Percentiles rank a stretch among this genome's conserved stretches.
These are phyloP conservation scores for Ogataea nitratoaversa DNA, from an alignment of 805 yeast genomes.

Conservation along the genomic window DNA sequence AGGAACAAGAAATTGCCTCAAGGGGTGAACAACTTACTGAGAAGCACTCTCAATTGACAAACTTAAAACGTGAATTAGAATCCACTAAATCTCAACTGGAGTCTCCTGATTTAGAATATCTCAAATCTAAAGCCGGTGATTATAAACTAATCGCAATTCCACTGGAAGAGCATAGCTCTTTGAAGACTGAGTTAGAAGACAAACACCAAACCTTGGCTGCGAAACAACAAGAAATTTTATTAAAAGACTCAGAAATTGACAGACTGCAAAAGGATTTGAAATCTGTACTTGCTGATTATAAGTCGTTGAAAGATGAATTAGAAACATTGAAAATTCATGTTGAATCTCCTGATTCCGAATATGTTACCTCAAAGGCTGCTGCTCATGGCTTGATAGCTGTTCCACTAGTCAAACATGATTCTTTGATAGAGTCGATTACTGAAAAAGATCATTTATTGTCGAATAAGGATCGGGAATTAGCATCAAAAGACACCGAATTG, in stretches of 20 bases:
- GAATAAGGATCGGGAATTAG: neutral
- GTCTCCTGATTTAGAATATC: constrained; percentile 1
- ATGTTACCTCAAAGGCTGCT: constrained; percentile 16
- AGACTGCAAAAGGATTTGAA: neutral
- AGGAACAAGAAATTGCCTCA: neutral
- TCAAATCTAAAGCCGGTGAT: constrained; percentile 1
- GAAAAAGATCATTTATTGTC: neutral
- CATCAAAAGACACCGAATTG: neutral
- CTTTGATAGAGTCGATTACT: neutral
- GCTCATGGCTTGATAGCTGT: constrained; percentile 14
- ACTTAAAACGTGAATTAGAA: too few relatives aligned
- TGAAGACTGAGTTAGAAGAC: neutral
- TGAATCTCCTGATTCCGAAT: constrained; percentile 19
- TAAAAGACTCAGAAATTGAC: neutral
- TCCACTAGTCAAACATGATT: constrained; percentile 15
- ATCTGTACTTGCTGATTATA: neutral
- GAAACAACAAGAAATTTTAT: neutral
- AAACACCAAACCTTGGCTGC: neutral
- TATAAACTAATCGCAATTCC: constrained; percentile 6
- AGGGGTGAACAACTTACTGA: too few relatives aligned
- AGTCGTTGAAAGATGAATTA: neutral
- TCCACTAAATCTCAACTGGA: constrained; percentile 5
- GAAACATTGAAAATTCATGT: constrained; percentile 1
- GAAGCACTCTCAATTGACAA: too few relatives aligned
- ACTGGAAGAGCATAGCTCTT: constrained; percentile 2